These are phyloP conservation scores for Botryotinia globosa DNA, from an alignment of 2,329 filamentous ascomycete genomes.

Conservation along the genomic window DNA sequence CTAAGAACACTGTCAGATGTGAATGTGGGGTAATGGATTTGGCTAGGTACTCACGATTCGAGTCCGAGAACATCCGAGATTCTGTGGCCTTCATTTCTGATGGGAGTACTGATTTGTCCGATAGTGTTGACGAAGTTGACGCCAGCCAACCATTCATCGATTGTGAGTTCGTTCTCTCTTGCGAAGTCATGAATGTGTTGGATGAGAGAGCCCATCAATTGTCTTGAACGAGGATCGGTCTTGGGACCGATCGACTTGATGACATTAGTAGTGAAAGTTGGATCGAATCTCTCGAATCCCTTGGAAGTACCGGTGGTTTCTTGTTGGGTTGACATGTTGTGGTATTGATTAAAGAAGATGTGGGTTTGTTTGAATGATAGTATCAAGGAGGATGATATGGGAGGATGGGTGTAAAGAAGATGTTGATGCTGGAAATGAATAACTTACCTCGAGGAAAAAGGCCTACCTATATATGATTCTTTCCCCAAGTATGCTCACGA, in stretches of 20 bases:
- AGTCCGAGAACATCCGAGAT: constrained; percentile 72
- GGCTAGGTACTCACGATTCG: constrained; percentile 62
- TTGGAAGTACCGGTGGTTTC: constrained; percentile 1
- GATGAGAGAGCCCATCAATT: constrained; percentile 63
- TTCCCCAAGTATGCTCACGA: background rate
- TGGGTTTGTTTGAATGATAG: background rate
- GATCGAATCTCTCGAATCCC: constrained; percentile 55
- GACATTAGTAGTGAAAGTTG: constrained; percentile 72
- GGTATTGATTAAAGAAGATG: background rate
- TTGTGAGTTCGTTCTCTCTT: constrained; percentile 72
- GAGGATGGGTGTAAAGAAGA: background rate
- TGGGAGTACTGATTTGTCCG: constrained; percentile 62
- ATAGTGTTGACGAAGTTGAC: constrained; percentile 74
- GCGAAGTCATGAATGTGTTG: constrained; percentile 75
- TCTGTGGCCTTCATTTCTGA: constrained; percentile 71
- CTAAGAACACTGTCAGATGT: constrained; percentile 39
- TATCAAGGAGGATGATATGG: background rate
- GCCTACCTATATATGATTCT: constrained; percentile 17
- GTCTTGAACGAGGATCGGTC: constrained; percentile 60
- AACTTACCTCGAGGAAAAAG: background rate
- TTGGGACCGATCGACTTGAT: constrained; percentile 71
- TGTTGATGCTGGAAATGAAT: background rate
- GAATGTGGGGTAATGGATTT: background rate
- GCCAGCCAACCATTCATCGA: constrained; percentile 73
- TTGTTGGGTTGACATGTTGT: constrained; percentile 17